Conservation (phyloP, 106 monocot genomes). For the Allium fistulosum region DNA sequence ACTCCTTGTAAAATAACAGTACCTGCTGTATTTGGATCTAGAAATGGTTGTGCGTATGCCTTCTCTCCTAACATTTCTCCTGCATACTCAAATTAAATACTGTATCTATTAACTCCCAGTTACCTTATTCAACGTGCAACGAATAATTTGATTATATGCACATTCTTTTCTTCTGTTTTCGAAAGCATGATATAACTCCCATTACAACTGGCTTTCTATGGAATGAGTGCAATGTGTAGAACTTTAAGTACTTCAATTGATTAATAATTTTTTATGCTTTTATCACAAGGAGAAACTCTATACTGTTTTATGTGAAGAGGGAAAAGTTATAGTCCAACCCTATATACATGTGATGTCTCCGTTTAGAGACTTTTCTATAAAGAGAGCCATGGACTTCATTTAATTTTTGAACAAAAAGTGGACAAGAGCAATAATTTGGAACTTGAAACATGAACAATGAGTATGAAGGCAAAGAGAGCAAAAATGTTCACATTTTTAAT, state of each 20-base stretch:
- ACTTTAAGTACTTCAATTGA: not conserved
- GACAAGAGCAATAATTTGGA: not conserved
- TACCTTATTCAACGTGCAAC: not conserved
- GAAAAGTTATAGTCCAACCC: too few relatives aligned
- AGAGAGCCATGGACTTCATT: too few relatives aligned
- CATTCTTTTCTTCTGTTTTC: too few relatives aligned
- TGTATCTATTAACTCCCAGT: too few relatives aligned
- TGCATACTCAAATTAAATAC: not conserved
- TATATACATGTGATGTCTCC: too few relatives aligned
- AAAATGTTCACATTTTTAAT: not conserved
- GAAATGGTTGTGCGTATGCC: slow-evolving; percentile 53
- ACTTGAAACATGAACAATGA: too few relatives aligned
- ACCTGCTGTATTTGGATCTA: slow-evolving; percentile 65
- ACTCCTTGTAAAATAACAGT: slow-evolving; percentile 58
- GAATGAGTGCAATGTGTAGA: too few relatives aligned
- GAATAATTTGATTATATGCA: not conserved
- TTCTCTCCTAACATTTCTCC: slow-evolving; percentile 51
- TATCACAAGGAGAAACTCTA: not conserved
- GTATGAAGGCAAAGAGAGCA: not conserved
- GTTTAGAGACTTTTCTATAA: too few relatives aligned
- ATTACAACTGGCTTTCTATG: too few relatives aligned
- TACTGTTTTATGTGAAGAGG: too few relatives aligned
- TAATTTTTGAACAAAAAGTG: not conserved
- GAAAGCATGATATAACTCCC: too few relatives aligned
- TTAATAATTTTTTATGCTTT: not conserved